A percentile compares a stretch with the other conserved stretches of the same genome.
Conservation (phyloP, 768 basidiomycete species). For the Termitomyces sp. region DNA sequence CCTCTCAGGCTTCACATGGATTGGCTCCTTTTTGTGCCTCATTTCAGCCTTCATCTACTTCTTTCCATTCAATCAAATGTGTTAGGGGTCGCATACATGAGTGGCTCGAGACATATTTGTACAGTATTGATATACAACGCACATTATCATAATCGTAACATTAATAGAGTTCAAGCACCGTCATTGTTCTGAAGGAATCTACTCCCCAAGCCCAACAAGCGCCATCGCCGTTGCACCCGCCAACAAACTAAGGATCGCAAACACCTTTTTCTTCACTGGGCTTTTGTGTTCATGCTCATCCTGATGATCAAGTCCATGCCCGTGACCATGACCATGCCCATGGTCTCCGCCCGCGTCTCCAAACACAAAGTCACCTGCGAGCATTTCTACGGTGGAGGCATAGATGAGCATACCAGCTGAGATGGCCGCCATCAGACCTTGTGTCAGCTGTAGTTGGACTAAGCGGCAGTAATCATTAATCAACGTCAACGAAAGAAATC, state of each 20-base stretch:
- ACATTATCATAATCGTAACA: background rate
- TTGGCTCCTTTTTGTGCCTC: background rate
- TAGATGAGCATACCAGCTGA: constrained; percentile 84
- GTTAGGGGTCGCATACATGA: background rate
- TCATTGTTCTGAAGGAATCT: background rate
- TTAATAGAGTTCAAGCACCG: background rate
- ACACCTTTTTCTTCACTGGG: constrained; percentile 31
- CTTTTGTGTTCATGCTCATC: constrained; percentile 13
- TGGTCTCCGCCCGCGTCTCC: constrained; percentile 46
- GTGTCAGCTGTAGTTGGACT: constrained; percentile 49
- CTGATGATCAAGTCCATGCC: constrained; percentile 3
- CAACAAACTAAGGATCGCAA: constrained; percentile 56
- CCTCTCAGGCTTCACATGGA: background rate
- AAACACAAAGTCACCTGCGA: constrained; percentile 81
- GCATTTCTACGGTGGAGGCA: constrained; percentile 81
- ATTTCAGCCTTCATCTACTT: background rate
- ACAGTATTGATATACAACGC: background rate
- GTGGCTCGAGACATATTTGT: background rate
- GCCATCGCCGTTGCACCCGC: constrained; percentile 63
- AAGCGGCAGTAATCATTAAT: background rate
- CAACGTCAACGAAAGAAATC: background rate
- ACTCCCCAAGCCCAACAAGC: constrained; percentile 45
- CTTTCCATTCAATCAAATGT: background rate
- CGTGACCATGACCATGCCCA: constrained; percentile 17
- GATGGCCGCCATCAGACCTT: constrained; percentile 76